Evolutionary conservation across 1,284 basidiomycete species (phyloP).

Genomic region (Mycena sp.): DNA sequence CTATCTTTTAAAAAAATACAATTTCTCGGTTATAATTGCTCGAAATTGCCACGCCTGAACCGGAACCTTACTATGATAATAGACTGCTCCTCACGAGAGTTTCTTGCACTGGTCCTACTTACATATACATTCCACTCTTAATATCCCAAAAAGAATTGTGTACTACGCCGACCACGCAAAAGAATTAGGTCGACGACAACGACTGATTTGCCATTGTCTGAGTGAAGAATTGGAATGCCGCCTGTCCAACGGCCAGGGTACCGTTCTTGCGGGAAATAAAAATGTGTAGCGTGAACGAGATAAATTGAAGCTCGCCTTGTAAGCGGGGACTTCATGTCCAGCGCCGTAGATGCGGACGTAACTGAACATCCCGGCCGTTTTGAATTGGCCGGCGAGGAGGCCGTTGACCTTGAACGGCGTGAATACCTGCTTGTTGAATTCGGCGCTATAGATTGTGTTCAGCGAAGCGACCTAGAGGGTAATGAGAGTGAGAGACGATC

Average conservation of each 20-base stretch:
- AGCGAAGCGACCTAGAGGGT: conserved; percentile 50
- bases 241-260: conserved; percentile 42
- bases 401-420: conserved; percentile 61
- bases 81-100: too few species aligned
- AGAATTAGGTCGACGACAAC: conserved; percentile 13
- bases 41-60: too few species aligned
- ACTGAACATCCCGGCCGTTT: conserved; percentile 68
- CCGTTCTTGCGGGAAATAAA: conserved; percentile 33
- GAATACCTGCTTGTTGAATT: conserved; percentile 53
- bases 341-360: conserved; percentile 66
- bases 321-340: conserved; percentile 63
- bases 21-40: too few species aligned
- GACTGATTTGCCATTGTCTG: conserved; percentile 43
- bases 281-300: too few species aligned
- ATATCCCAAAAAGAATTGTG: too few species aligned
- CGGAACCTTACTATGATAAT: too few species aligned
- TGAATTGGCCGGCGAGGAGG: conserved; percentile 59
- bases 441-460: conserved; percentile 49
- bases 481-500: conserved; percentile 17
- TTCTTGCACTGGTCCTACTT: too few species aligned
- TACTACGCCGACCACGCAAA: too few species aligned
- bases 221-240: conserved; percentile 50
- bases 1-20: too few species aligned
- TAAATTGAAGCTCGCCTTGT: conserved; percentile 33
- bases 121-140: too few species aligned